Evolutionary conservation across 2,329 filamentous ascomycete species (phyloP), one percentile per base, ranked within the genome.

Genomic region (Ascomycota sp.): DNA sequence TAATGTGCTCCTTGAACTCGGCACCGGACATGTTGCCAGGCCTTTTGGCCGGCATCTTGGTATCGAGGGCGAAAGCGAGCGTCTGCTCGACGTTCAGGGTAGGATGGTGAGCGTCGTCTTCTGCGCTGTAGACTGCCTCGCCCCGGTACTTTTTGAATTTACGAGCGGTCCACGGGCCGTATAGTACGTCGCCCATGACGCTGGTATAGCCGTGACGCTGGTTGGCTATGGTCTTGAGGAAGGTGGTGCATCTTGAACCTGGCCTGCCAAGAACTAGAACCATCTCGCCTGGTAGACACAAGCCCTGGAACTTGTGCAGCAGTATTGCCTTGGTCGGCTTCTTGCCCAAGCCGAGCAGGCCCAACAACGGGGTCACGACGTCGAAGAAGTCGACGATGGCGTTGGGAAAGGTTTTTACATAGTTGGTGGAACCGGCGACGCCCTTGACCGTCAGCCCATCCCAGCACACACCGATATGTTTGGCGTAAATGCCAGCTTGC

Each of bases 41-140:
- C 28, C 81, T 63, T 50, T 85, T 83, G 11, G 76, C 74, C 5
- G 85, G 82, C 10, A 80, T 75, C 53, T 91, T 92, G 21, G 75
- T 79, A 43, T 89, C 78, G 4, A 91, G 56, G 0, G 83, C 83
- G 44, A 93, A 93, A 1, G 69, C 73, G 1, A 93, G 64, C 0
- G 85, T 93, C 47, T 93, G 81, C 32, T 79, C 76, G 3, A 93
- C 85, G 0, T 82, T 89, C 17, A 94, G 60, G 0, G 80, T 89
- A 0, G 83, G 69, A 40, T 83, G 75, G 41, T 93, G 82, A 15
- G 86, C 63, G 40, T 93, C 83, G 38, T 91, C 81, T 48, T 79
- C 72, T 19, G 48, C 48, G 43, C 82, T 86, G 56, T 91, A 92
- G 4, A 86, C 74, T 1, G 78, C 75, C 53, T 92, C 80, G 30